A percentile compares a stretch with the other conserved stretches of the same genome.
These are phyloP conservation scores for Pyricularia pennisetigena DNA, from an alignment of 2,329 filamentous ascomycete genomes.

Conservation along the genomic window DNA sequence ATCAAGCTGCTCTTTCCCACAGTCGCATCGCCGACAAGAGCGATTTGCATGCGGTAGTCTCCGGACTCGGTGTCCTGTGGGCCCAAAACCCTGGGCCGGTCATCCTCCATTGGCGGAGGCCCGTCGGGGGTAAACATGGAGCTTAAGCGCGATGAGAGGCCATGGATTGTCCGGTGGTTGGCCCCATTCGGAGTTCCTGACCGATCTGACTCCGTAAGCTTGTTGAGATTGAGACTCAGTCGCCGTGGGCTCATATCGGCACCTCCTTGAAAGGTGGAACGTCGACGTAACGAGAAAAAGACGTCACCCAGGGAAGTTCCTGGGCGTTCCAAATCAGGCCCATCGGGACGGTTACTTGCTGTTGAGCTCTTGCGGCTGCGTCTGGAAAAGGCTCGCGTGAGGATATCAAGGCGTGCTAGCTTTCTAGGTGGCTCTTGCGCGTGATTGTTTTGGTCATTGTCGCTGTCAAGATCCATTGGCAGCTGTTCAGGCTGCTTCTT, in stretches of 20 bases:
- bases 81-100: neutral
- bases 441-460: neutral
- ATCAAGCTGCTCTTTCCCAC: constrained; percentile 1
- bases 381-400: neutral
- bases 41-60: constrained; percentile 3
- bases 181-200: neutral
- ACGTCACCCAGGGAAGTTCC: neutral
- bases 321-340: neutral
- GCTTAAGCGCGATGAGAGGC: neutral
- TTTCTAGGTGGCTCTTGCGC: neutral
- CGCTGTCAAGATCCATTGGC: neutral
- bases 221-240: neutral
- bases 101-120: neutral
- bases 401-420: neutral
- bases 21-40: constrained; percentile 4
- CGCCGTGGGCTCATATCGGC: neutral
- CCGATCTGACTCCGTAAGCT: neutral
- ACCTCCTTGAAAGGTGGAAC: neutral
- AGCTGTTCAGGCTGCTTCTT: neutral
- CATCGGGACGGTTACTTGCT: neutral
- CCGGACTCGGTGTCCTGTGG: neutral
- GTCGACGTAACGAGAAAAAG: neutral
- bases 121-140: neutral
- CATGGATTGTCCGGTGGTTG: neutral
- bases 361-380: neutral